Percentiles rank a stretch among this genome's conserved stretches.
phyloP scores from a whole-genome alignment of 2,329 filamentous ascomycete species.

The Drechslerella stenobrocha region DNA sequence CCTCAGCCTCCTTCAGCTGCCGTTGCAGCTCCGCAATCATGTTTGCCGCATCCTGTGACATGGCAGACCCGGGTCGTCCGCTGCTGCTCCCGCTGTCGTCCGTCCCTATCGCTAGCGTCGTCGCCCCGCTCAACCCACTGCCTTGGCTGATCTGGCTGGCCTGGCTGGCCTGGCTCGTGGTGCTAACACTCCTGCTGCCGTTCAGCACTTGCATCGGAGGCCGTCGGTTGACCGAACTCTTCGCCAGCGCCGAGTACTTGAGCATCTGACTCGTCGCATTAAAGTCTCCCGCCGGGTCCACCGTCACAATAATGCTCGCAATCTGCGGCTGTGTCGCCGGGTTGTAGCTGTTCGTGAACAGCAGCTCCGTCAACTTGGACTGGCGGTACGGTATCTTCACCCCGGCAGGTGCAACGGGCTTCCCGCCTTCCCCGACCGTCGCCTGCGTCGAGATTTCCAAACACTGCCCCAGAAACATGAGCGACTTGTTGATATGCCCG shows the following conservation, averaged over 20 bases:
- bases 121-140: conserved; percentile 63
- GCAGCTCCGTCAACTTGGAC: conserved; percentile 80
- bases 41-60: conserved; percentile 74
- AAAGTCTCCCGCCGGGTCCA: conserved; percentile 88
- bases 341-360: conserved; percentile 86
- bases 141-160: conserved; percentile 72
- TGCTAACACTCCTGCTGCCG: conserved; percentile 39
- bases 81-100: conserved; percentile 62
- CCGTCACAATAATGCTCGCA: conserved; percentile 93
- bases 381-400: conserved; percentile 75
- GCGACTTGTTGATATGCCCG: conserved; percentile 95
- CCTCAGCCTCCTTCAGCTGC: conserved; percentile 71
- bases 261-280: conserved; percentile 96
- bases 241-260: conserved; percentile 86
- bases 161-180: conserved; percentile 20
- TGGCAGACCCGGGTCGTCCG: conserved; percentile 70
- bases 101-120: conserved; percentile 57
- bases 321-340: conserved; percentile 70
- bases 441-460: conserved; percentile 77
- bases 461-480: conserved; percentile 98
- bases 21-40: conserved; percentile 75
- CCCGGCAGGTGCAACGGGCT: conserved; percentile 35
- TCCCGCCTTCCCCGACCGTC: conserved; percentile 1
- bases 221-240: conserved; percentile 88
- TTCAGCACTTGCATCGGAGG: conserved; percentile 53